phyloP scores from a whole-genome alignment of 2,329 filamentous ascomycete species.

The Botryotinia narcissicola region DNA sequence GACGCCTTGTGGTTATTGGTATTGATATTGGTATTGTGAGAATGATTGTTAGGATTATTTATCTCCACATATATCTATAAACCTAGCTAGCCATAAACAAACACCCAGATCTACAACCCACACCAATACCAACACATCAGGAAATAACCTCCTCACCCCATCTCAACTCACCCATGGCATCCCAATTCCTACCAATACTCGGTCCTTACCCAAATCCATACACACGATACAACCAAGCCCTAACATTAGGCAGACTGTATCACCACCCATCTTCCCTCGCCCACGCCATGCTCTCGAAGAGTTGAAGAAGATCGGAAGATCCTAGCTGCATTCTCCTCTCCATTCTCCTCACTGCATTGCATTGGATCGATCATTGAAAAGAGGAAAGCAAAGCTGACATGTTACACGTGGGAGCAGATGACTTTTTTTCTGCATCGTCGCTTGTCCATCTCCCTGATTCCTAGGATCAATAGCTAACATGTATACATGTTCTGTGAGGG shows the following conservation, averaged over 20 bases:
- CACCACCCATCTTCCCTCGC: not conserved
- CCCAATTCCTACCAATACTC: not conserved
- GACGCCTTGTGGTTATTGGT: too few relatives aligned
- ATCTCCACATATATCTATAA: not conserved
- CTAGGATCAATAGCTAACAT: not conserved
- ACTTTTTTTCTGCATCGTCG: not conserved
- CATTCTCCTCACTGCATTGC: too few relatives aligned
- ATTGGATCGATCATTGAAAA: too few relatives aligned
- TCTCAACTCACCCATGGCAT: not conserved
- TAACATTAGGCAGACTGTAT: not conserved
- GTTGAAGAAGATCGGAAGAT: too few relatives aligned
- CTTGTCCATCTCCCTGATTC: too few relatives aligned
- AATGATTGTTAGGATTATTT: too few relatives aligned
- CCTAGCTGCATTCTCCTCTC: too few relatives aligned
- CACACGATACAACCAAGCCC: not conserved
- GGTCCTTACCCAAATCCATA: not conserved
- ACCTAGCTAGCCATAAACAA: too few relatives aligned
- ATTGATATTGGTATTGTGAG: too few relatives aligned
- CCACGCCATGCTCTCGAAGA: not conserved
- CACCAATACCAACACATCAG: not conserved
- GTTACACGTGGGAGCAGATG: conserved; percentile 1
- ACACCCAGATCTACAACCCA: not conserved
- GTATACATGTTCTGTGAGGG: not conserved
- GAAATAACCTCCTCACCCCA: not conserved
- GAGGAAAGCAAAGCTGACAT: not conserved